These are phyloP conservation scores for Umbelopsis ramanniana DNA, from an alignment of 192 early-diverging fungal genomes.

Conservation along the genomic window DNA sequence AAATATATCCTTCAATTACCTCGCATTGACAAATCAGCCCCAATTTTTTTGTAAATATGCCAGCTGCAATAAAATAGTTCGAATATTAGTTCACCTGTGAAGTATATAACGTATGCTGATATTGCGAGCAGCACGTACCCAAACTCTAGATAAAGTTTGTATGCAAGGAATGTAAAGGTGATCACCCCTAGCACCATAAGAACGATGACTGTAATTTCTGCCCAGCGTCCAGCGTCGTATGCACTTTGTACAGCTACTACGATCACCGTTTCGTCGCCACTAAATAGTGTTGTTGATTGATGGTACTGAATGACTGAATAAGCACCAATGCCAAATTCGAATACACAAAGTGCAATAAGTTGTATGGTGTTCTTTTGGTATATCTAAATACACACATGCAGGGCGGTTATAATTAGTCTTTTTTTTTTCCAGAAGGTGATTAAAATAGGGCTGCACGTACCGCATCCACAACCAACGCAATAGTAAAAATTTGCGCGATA, in stretches of 20 bases:
- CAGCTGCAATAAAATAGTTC: slow-evolving; percentile 36
- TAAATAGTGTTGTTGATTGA: slow-evolving; percentile 48
- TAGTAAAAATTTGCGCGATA: slow-evolving; percentile 82
- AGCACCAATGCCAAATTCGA: slow-evolving; percentile 64
- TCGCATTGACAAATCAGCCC: slow-evolving; percentile 75
- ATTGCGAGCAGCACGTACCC: slow-evolving; percentile 38
- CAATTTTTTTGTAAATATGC: slow-evolving; percentile 84
- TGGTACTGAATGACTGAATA: slow-evolving; percentile 75
- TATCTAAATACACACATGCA: slow-evolving; percentile 51
- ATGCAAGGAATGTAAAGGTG: slow-evolving; percentile 55
- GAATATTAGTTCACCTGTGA: neutral
- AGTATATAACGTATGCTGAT: neutral
- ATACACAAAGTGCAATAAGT: slow-evolving; percentile 73
- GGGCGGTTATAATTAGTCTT: slow-evolving; percentile 12
- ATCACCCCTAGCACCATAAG: slow-evolving; percentile 56
- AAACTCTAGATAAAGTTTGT: slow-evolving; percentile 78
- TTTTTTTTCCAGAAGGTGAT: neutral
- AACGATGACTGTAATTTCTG: slow-evolving; percentile 60
- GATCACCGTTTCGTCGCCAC: slow-evolving; percentile 25
- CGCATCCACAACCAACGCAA: slow-evolving; percentile 85
- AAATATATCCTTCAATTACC: slow-evolving; percentile 38
- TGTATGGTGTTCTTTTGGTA: slow-evolving; percentile 94
- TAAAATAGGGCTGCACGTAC: slow-evolving; percentile 41
- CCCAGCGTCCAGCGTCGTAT: slow-evolving; percentile 35
- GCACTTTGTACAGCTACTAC: slow-evolving; percentile 27